Conservation (phyloP, 2,329 filamentous ascomycete genomes). For the Thermomyces lanuginosus region DNA sequence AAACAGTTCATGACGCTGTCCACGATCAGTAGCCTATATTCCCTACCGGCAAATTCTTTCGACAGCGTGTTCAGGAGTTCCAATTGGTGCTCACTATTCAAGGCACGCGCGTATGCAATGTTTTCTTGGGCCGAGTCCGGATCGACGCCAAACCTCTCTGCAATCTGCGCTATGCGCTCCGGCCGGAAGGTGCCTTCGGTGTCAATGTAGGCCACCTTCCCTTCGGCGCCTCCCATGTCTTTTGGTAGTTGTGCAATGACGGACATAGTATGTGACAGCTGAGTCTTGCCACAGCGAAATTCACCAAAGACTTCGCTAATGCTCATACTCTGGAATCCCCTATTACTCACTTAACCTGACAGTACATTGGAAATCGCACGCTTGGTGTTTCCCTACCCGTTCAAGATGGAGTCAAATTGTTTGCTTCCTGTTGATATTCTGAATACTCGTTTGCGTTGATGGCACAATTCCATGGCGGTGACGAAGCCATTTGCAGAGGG, state of each 20-base stretch:
- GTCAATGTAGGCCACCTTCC: constrained; percentile 54
- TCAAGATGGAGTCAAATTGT: constrained; percentile 47
- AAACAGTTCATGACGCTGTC: constrained; percentile 57
- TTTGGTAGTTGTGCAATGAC: constrained; percentile 42
- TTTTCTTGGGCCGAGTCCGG: constrained; percentile 46
- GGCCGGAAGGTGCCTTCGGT: constrained; percentile 52
- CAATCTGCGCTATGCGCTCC: constrained; percentile 50
- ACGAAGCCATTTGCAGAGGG: constrained; percentile 45
- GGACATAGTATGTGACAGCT: constrained; percentile 52
- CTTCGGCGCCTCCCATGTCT: constrained; percentile 49
- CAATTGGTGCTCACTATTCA: constrained; percentile 51
- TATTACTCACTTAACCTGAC: constrained; percentile 11
- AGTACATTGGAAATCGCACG: not conserved
- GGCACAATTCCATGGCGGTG: constrained; percentile 47
- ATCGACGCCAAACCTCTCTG: constrained; percentile 48
- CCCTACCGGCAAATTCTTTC: constrained; percentile 44
- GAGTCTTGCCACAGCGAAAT: constrained; percentile 48
- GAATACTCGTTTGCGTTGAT: constrained; percentile 46
- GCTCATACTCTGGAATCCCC: constrained; percentile 54
- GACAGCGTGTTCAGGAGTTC: constrained; percentile 47
- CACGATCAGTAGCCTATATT: constrained; percentile 50
- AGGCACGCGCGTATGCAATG: constrained; percentile 47
- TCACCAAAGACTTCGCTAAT: constrained; percentile 40
- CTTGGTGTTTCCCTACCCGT: constrained; percentile 31
- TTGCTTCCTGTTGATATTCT: constrained; percentile 55